Percentiles rank a stretch among this genome's conserved stretches.
These are phyloP conservation scores for Boletellus emodensis DNA, from an alignment of 768 basidiomycete species.

Conservation along the genomic window DNA sequence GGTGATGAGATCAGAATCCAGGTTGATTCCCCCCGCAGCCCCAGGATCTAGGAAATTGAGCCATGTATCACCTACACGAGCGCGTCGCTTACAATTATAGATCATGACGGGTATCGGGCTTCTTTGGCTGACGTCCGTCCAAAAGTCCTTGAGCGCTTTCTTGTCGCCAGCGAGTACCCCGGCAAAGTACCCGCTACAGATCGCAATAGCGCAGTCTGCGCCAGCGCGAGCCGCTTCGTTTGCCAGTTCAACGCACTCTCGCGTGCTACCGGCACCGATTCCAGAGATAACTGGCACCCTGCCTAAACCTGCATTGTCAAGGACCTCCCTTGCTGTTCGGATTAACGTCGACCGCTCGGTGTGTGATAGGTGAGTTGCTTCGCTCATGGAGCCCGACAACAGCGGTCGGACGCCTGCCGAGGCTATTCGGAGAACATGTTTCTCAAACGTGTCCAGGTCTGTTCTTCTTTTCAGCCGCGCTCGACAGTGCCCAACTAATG, in stretches of 20 bases:
- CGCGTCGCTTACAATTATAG: conserved; percentile 67
- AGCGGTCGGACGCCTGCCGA: conserved; percentile 67
- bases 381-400: conserved; percentile 81
- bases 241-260: conserved; percentile 73
- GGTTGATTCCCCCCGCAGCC: conserved; percentile 83
- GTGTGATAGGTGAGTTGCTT: conserved; percentile 71
- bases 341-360: conserved; percentile 65
- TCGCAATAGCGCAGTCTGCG: conserved; percentile 84
- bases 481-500: neutral
- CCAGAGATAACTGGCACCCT: conserved; percentile 73
- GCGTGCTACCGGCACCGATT: conserved; percentile 78
- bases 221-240: conserved; percentile 79
- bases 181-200: conserved; percentile 84
- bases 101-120: conserved; percentile 86
- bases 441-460: conserved; percentile 65
- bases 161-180: conserved; percentile 60
- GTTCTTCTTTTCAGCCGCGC: conserved; percentile 5
- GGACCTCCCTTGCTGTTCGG: conserved; percentile 59
- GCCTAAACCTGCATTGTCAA: conserved; percentile 61
- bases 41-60: conserved; percentile 61
- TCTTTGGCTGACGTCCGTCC: conserved; percentile 68
- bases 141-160: conserved; percentile 75
- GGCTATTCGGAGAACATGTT: conserved; percentile 62
- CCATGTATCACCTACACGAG: neutral
- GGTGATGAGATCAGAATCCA: conserved; percentile 83